Base-by-base conservation (phyloP, 441 rosid species). In the Populus hybrid region DNA sequence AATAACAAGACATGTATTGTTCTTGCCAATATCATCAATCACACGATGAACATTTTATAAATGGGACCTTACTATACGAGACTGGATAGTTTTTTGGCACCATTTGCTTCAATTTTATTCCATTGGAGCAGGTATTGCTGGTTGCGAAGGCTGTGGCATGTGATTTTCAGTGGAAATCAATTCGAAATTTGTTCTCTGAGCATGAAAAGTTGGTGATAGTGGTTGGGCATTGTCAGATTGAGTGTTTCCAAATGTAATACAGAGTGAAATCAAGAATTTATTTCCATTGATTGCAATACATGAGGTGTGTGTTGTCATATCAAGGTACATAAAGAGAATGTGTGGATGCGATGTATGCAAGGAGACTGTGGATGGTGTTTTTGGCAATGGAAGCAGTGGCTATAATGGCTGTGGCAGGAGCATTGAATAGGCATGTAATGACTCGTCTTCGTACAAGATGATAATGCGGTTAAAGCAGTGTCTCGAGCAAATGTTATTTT, bases 1-100 rank as follows among this genome's bases (percentile, higher is more conserved):
- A 30, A 14, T 1, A 5, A 5, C 61, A 53, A 18, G 61, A 18
- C 61, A 53, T 53, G 2, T 26, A 26, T 26, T 26, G 28, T 70
- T 38, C n/a, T 66, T 50, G 61, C 30, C 71, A 71, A 5, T 24
- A 57, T 70, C 64, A 61, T 67, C 36, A 35, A 3, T 38, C 81
- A 78, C 72, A 67, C 68, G 73, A 42, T 8, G 40, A 6, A 2
- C 24, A 46, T 50, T 14, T 64, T 26, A 53, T 35, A 3, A 35
- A 79, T 18, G 69, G 77, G 74, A 30, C 74, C 70, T 34, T 50
- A 57, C 69, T 57, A 63, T 74, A 69, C 81, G 42, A 4, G 21
- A 26, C 4, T 3, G 6, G 8, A 77, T 70, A 38, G 38, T 28
- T 50, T 77, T 10, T 26, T 40, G 70, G n/a, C 74, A 8, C 32